phyloP scores from a whole-genome alignment of 2,329 filamentous ascomycete species.

The Pseudocercospora fijiensis region DNA sequence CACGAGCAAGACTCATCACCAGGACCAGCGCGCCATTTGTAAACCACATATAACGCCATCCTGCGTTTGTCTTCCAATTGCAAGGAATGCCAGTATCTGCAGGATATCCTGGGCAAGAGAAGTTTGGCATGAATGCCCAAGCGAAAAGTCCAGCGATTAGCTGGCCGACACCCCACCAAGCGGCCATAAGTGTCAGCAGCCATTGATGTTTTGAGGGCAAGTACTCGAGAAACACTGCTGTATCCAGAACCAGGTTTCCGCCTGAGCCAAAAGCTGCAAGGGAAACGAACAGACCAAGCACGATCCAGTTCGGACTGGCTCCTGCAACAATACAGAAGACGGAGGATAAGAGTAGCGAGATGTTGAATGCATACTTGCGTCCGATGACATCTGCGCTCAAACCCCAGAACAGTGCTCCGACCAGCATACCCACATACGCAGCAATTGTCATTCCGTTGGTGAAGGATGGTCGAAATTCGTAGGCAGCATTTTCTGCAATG shows the following conservation, averaged over 20 bases:
- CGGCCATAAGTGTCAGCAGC: constrained; percentile 63
- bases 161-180: constrained; percentile 56
- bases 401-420: constrained; percentile 67
- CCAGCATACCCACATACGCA: constrained; percentile 56
- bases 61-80: constrained; percentile 53
- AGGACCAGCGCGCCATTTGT: constrained; percentile 56
- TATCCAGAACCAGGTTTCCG: constrained; percentile 64
- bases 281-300: constrained; percentile 63
- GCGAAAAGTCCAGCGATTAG: constrained; percentile 55
- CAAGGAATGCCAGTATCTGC: constrained; percentile 45
- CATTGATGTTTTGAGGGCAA: constrained; percentile 61
- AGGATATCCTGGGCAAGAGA: constrained; percentile 46
- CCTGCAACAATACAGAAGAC: constrained; percentile 65
- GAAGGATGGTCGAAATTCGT: constrained; percentile 60
- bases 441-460: constrained; percentile 59
- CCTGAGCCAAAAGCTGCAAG: constrained; percentile 64
- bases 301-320: constrained; percentile 64
- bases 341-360: constrained; percentile 62
- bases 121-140: constrained; percentile 55
- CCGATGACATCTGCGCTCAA: constrained; percentile 67
- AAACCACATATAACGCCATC: constrained; percentile 60
- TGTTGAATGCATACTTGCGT: constrained; percentile 66
- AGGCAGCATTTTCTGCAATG: constrained; percentile 58
- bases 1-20: constrained; percentile 53
- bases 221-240: constrained; percentile 59